These are phyloP conservation scores for Colletotrichum sp. DNA, from an alignment of 2,329 filamentous ascomycete species.

Conservation along the genomic window DNA sequence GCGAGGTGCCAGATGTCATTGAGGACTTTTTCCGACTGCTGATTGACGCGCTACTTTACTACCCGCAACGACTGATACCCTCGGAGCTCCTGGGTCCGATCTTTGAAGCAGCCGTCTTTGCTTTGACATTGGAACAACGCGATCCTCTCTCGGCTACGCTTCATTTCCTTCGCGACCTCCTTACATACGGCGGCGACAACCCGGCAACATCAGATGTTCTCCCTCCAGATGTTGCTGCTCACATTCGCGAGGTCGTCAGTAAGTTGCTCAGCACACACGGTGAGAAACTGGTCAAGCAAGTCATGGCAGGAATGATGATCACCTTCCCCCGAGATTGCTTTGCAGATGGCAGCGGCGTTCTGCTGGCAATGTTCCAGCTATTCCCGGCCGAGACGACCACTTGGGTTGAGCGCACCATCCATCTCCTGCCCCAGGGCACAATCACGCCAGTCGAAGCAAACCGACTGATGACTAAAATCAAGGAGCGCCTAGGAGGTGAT, in stretches of 20 bases:
- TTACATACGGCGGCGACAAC: conserved; percentile 85
- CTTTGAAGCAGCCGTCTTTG: conserved; percentile 85
- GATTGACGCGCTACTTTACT: conserved; percentile 91
- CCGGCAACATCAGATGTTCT: conserved; percentile 65
- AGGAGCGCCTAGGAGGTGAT: conserved; percentile 73
- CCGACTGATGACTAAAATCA: conserved; percentile 80
- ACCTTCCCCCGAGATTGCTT: conserved; percentile 96
- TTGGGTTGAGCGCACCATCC: conserved; percentile 86
- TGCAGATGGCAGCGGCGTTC: conserved; percentile 89
- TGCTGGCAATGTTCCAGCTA: conserved; percentile 87
- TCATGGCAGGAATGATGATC: conserved; percentile 99
- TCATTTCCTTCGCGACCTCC: conserved; percentile 89
- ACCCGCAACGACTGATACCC: conserved; percentile 81
- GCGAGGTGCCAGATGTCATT: conserved; percentile 82
- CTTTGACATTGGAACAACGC: conserved; percentile 86
- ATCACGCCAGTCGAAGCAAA: conserved; percentile 82
- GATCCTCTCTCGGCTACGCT: conserved; percentile 90
- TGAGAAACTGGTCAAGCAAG: conserved; percentile 81
- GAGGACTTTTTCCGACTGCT: conserved; percentile 96
- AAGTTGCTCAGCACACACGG: conserved; percentile 74
- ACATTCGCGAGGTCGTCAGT: conserved; percentile 76
- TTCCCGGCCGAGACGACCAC: conserved; percentile 77
- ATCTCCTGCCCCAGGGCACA: conserved; percentile 81
- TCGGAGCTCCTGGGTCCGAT: conserved; percentile 82
- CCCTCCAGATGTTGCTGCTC: conserved; percentile 64